These are phyloP conservation scores for Spatholobus suberectus DNA, from an alignment of 306 rosid genomes.

Conservation along the genomic window DNA sequence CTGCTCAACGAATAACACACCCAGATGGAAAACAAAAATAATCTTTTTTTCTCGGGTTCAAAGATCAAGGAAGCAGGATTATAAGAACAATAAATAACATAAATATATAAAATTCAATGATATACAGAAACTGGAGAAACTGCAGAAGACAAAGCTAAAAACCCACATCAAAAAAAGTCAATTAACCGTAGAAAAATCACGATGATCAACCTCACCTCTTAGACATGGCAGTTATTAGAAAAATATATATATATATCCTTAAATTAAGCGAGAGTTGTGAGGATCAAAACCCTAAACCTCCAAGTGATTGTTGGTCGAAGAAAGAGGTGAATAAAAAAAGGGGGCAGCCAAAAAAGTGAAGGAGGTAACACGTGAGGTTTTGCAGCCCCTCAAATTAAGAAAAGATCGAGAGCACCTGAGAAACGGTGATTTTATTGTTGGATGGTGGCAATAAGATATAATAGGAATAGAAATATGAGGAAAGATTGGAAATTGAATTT, in stretches of 20 bases:
- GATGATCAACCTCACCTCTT: conserved; percentile 47
- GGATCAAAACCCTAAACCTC: conserved; percentile 63
- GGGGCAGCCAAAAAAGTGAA: conserved; percentile 19
- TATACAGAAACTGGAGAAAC: neutral
- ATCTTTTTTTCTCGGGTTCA: neutral
- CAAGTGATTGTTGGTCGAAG: neutral
- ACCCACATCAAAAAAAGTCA: neutral
- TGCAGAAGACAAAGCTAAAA: neutral
- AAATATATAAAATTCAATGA: conserved; percentile 9
- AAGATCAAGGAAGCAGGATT: neutral
- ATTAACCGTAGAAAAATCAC: neutral
- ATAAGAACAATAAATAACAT: conserved; percentile 20
- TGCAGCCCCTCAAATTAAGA: conserved; percentile 36
- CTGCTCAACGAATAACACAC: conserved; percentile 1
- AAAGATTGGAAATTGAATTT: conserved; percentile 22
- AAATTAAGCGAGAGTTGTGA: conserved; percentile 24
- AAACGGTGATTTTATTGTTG: conserved; percentile 16
- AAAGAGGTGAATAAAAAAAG: neutral
- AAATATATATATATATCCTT: neutral
- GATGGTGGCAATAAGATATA: conserved; percentile 4
- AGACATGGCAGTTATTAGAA: conserved; percentile 47
- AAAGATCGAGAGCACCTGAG: neutral
- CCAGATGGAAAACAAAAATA: neutral
- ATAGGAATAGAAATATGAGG: neutral
- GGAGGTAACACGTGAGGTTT: conserved; percentile 37